These are phyloP conservation scores for Backusella sp. DNA, from an alignment of 192 early-diverging fungal species.

Conservation along the genomic window DNA sequence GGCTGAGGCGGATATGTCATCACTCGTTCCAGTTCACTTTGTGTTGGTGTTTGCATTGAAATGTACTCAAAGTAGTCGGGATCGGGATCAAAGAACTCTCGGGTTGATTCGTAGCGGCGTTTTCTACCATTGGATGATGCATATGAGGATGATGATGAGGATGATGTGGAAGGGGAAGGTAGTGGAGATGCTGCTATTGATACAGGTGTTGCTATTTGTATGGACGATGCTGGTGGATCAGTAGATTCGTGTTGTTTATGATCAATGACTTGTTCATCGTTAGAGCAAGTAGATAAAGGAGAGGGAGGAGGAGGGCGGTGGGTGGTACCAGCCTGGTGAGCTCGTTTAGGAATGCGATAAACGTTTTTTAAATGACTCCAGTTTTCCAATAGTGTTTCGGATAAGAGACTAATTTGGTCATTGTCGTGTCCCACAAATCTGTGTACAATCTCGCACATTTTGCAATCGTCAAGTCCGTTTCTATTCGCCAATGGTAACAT, in stretches of 20 bases:
- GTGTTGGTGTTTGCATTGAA: not conserved
- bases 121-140: not conserved
- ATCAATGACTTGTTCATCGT: not conserved
- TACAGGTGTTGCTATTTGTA: not conserved
- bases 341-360: slow-evolving; percentile 59
- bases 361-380: slow-evolving; percentile 52
- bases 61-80: slow-evolving; percentile 34
- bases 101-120: slow-evolving; percentile 15
- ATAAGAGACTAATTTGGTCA: slow-evolving; percentile 45
- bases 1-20: slow-evolving; percentile 14
- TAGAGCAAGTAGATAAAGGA: not conserved
- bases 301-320: not conserved
- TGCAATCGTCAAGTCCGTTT: slow-evolving; percentile 76
- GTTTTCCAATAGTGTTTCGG: slow-evolving; percentile 46
- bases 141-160: not conserved
- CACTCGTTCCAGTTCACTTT: slow-evolving; percentile 10
- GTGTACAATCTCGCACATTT: slow-evolving; percentile 65
- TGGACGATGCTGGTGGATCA: not conserved
- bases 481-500: slow-evolving; percentile 76
- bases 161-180: not conserved
- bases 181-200: not conserved
- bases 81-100: slow-evolving; percentile 32
- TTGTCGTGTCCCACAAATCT: slow-evolving; percentile 50
- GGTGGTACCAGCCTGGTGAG: not conserved
- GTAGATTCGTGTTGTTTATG: not conserved